Evolutionary conservation across 768 basidiomycete species (phyloP).

Genomic region (Udeniomyces megalosporus): DNA sequence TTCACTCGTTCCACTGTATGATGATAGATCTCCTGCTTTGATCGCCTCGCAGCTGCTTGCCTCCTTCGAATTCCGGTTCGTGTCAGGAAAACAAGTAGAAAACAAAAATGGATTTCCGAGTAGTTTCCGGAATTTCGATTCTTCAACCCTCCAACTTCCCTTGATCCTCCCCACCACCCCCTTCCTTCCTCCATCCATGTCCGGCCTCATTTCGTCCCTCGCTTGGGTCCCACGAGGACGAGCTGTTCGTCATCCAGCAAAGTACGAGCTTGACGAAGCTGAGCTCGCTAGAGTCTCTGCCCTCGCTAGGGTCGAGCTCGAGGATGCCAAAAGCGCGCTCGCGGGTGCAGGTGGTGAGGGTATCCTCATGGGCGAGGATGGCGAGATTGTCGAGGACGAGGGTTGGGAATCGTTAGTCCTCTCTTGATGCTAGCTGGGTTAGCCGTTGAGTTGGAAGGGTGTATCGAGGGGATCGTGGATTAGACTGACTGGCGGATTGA

Average conservation of each 20-base stretch:
- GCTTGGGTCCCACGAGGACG: constrained; percentile 64
- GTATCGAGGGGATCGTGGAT: neutral
- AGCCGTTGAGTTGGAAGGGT: constrained; percentile 21
- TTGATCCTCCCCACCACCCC: too few relatives aligned
- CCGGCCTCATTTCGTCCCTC: constrained; percentile 14
- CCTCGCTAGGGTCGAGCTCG: constrained; percentile 70
- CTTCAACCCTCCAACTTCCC: too few relatives aligned
- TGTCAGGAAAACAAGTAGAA: too few relatives aligned
- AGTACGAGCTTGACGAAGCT: constrained; percentile 76
- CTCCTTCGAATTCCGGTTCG: too few relatives aligned
- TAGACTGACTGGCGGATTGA: too few relatives aligned
- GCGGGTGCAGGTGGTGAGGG: constrained; percentile 46
- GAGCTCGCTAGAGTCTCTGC: constrained; percentile 81
- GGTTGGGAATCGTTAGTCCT: constrained; percentile 75
- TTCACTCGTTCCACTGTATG: too few relatives aligned
- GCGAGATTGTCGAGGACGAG: constrained; percentile 39
- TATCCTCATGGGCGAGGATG: constrained; percentile 47
- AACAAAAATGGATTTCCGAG: too few relatives aligned
- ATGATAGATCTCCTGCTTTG: too few relatives aligned
- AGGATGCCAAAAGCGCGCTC: constrained; percentile 73
- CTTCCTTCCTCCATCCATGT: too few relatives aligned
- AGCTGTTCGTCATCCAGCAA: constrained; percentile 54
- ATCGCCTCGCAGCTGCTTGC: too few relatives aligned
- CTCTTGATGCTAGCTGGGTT: constrained; percentile 6
- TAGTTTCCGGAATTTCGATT: too few relatives aligned